These are phyloP conservation scores for Fusarium torreyae DNA, from an alignment of 2,329 filamentous ascomycete species.

Conservation along the genomic window DNA sequence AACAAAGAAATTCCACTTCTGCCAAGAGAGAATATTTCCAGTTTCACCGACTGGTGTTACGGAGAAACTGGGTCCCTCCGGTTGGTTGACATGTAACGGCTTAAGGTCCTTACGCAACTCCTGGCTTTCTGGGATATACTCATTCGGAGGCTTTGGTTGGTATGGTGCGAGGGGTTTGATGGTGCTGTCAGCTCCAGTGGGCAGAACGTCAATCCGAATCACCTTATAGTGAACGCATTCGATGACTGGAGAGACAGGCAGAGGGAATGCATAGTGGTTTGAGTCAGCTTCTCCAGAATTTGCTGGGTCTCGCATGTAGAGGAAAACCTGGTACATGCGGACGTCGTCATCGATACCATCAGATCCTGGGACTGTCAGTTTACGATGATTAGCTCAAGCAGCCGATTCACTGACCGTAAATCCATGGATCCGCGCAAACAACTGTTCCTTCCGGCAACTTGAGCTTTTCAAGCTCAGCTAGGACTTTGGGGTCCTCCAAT, in stretches of 20 bases:
- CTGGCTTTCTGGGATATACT: conserved; percentile 68
- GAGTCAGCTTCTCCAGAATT: conserved; percentile 39
- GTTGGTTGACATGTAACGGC: conserved; percentile 80
- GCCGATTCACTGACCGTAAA: conserved; percentile 23
- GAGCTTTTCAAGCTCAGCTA: conserved; percentile 34
- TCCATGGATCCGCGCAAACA: conserved; percentile 41
- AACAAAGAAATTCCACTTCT: conserved; percentile 79
- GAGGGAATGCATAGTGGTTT: conserved; percentile 41
- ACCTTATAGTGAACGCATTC: conserved; percentile 38
- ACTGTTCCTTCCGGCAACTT: conserved; percentile 38
- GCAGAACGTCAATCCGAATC: conserved; percentile 27
- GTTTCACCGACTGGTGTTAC: conserved; percentile 55
- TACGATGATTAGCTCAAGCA: accelerated
- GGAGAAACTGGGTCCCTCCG: conserved; percentile 77
- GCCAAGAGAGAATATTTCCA: conserved; percentile 68
- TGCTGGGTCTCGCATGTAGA: conserved; percentile 39
- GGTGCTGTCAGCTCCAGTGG: conserved; percentile 27
- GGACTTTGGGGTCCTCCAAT: conserved; percentile 27
- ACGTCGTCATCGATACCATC: conserved; percentile 37
- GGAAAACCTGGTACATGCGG: conserved; percentile 45
- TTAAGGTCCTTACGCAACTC: conserved; percentile 70
- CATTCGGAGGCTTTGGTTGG: conserved; percentile 44
- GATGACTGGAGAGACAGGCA: conserved; percentile 35
- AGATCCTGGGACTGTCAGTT: conserved; percentile 25
- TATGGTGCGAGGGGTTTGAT: conserved; percentile 14